Conservation (phyloP, 116 monocot species). For the Phalaenopsis hybrid region DNA sequence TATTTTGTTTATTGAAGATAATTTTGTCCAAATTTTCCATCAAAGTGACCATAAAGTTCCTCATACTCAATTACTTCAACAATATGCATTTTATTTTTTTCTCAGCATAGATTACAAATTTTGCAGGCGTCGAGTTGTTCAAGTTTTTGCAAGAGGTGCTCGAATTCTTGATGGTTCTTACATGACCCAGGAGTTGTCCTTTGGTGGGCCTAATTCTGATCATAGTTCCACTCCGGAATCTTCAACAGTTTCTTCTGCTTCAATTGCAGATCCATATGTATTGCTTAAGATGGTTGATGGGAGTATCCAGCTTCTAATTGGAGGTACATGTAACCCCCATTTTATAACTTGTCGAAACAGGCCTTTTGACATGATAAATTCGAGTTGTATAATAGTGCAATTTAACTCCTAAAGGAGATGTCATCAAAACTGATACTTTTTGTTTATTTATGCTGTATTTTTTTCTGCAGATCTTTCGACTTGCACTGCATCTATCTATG, state of each 20-base stretch:
- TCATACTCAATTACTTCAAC: not conserved
- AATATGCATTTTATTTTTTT: constrained; percentile 6
- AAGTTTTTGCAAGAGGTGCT: constrained; percentile 73
- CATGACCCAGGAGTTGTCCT: constrained; percentile 88
- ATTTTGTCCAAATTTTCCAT: not conserved
- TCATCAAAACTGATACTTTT: not conserved
- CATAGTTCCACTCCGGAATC: constrained; percentile 39
- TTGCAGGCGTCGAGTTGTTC: constrained; percentile 78
- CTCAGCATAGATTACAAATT: constrained; percentile 13
- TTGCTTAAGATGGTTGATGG: constrained; percentile 86
- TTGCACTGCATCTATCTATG: constrained; percentile 59
- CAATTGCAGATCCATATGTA: constrained; percentile 98
- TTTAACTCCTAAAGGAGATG: not conserved
- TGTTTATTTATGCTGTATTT: constrained; percentile 10
- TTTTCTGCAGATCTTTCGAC: constrained; percentile 54
- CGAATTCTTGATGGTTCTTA: constrained; percentile 93
- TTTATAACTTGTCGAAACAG: not conserved
- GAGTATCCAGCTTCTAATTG: constrained; percentile 80
- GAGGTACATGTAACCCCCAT: constrained; percentile 43
- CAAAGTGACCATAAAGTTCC: not conserved
- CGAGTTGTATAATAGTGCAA: not conserved
- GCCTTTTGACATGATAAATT: not conserved
- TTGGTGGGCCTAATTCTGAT: constrained; percentile 63
- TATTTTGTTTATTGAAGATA: not conserved
- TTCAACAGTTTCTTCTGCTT: constrained; percentile 57